A percentile compares a stretch with the other conserved stretches of the same genome.
These are phyloP conservation scores for Lachnellula occidentalis DNA, from an alignment of 2,329 filamentous ascomycete genomes.

Conservation along the genomic window DNA sequence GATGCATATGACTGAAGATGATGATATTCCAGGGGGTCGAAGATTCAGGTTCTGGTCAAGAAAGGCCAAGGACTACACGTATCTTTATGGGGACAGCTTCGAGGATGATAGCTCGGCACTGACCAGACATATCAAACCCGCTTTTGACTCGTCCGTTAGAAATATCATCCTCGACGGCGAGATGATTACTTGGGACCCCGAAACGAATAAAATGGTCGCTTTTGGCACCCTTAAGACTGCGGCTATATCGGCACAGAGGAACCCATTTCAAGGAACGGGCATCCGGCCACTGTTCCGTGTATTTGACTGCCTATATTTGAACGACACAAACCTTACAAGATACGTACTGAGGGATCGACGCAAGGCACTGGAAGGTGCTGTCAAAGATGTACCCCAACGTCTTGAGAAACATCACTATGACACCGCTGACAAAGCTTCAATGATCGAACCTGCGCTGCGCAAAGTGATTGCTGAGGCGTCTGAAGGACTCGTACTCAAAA, in stretches of 20 bases:
- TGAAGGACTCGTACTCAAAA: slow-evolving; percentile 90
- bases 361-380: slow-evolving; percentile 64
- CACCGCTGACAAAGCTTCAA: slow-evolving; percentile 58
- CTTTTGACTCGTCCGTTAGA: slow-evolving; percentile 71
- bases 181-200: slow-evolving; percentile 97
- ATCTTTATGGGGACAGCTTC: slow-evolving; percentile 78
- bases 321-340: slow-evolving; percentile 70
- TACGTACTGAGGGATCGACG: slow-evolving; percentile 80
- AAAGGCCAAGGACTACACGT: slow-evolving; percentile 94
- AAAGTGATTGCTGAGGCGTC: slow-evolving; percentile 81
- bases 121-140: slow-evolving; percentile 71
- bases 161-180: slow-evolving; percentile 94
- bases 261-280: slow-evolving; percentile 55
- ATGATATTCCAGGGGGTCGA: slow-evolving; percentile 59
- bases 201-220: slow-evolving; percentile 73
- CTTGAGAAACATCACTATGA: slow-evolving; percentile 77
- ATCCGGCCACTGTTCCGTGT: slow-evolving; percentile 75
- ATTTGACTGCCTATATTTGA: slow-evolving; percentile 89
- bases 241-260: slow-evolving; percentile 71
- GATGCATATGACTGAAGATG: slow-evolving; percentile 79
- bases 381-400: slow-evolving; percentile 65
- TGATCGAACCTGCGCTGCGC: slow-evolving; percentile 74
- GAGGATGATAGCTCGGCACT: slow-evolving; percentile 70
- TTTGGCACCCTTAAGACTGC: slow-evolving; percentile 95
- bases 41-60: slow-evolving; percentile 88